A percentile compares a stretch with the other conserved stretches of the same genome.
Evolutionary conservation across 306 rosid genomes (phyloP).

Genomic region (Vigna unguiculata): DNA sequence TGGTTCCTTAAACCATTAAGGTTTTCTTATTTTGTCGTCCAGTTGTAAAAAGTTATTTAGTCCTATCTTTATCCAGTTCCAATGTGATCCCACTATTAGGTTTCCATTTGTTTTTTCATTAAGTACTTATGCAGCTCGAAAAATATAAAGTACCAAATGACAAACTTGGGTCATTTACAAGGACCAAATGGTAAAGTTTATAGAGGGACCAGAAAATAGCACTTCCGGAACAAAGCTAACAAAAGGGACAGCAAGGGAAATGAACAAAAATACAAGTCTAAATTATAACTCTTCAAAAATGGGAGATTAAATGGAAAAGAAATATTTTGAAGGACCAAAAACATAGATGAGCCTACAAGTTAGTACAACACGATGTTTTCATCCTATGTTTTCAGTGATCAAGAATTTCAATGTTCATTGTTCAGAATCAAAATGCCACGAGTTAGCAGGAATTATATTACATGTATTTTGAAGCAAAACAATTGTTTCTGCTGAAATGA

Average conservation of each 20-base stretch:
- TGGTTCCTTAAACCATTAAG: background rate
- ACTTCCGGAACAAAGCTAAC: background rate
- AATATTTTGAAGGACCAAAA: background rate
- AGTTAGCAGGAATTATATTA: background rate
- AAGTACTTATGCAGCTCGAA: background rate
- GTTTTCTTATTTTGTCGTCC: background rate
- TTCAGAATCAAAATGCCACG: conserved; percentile 13
- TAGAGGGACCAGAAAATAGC: background rate
- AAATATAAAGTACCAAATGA: background rate
- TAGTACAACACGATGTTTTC: background rate
- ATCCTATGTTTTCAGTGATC: background rate
- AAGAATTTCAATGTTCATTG: background rate
- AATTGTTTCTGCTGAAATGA: conserved; percentile 5
- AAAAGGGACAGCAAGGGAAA: background rate
- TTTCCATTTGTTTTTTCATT: background rate
- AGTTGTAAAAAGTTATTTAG: background rate
- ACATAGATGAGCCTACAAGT: background rate
- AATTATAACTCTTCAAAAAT: background rate
- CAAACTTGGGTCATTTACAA: background rate
- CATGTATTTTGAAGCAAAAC: conserved; percentile 6
- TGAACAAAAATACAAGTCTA: background rate
- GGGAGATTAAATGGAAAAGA: background rate
- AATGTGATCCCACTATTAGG: too few species aligned
- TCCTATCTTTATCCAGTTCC: too few species aligned
- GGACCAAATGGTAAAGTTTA: background rate